Evolutionary conservation across 2,329 filamentous ascomycete genomes (phyloP).

Genomic region (Shiraia bambusicola): DNA sequence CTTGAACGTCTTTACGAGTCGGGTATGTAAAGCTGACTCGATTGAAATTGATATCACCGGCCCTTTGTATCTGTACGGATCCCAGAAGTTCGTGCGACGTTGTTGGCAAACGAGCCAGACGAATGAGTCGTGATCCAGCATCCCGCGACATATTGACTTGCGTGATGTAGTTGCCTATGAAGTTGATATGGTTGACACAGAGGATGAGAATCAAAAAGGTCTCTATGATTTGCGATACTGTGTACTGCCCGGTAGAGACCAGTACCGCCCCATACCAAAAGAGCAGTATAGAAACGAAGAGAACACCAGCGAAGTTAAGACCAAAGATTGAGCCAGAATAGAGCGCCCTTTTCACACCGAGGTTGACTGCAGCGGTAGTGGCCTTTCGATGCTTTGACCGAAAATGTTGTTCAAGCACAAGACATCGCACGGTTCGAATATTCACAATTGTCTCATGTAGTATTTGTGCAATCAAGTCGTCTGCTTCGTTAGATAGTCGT

Average conservation of each 20-base stretch:
- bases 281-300: slow-evolving; percentile 73
- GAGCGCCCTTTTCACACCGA: slow-evolving; percentile 66
- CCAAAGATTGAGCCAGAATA: slow-evolving; percentile 74
- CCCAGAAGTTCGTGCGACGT: slow-evolving; percentile 62
- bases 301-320: slow-evolving; percentile 70
- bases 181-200: slow-evolving; percentile 70
- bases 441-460: slow-evolving; percentile 76
- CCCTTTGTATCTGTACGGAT: slow-evolving; percentile 44
- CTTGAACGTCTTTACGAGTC: slow-evolving; percentile 51
- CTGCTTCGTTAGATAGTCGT: slow-evolving; percentile 62
- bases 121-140: slow-evolving; percentile 71
- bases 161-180: slow-evolving; percentile 72
- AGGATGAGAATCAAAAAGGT: slow-evolving; percentile 85
- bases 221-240: slow-evolving; percentile 64
- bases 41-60: slow-evolving; percentile 60
- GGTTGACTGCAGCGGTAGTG: slow-evolving; percentile 54
- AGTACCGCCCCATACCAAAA: slow-evolving; percentile 80
- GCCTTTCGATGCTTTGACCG: slow-evolving; percentile 60
- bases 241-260: slow-evolving; percentile 53
- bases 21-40: slow-evolving; percentile 74
- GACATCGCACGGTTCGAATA: slow-evolving; percentile 73
- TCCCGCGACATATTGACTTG: slow-evolving; percentile 75
- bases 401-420: slow-evolving; percentile 75
- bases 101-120: slow-evolving; percentile 63
- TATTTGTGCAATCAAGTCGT: slow-evolving; percentile 61